phyloP scores from a whole-genome alignment of 148 eudicot species.

The Oxyria digyna region DNA sequence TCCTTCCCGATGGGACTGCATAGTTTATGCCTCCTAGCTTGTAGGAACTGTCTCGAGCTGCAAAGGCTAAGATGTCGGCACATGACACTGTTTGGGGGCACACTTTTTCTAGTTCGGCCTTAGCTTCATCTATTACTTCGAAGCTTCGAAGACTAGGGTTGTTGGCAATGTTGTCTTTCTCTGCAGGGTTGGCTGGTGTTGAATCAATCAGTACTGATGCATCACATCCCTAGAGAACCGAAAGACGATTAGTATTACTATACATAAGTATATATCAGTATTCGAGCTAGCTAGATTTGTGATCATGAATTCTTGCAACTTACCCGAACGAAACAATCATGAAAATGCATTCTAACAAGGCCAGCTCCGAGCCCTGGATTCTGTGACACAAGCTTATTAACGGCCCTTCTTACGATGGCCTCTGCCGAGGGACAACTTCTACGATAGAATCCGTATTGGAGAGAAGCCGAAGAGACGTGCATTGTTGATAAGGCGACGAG shows the following conservation, averaged over 20 bases:
- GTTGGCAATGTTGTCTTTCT: slow-evolving; percentile 29
- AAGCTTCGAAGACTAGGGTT: slow-evolving; percentile 27
- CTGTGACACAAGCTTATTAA: background rate
- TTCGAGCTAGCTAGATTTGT: background rate
- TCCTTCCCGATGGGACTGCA: slow-evolving; percentile 24
- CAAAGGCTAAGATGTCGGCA: slow-evolving; percentile 34
- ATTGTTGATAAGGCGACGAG: background rate
- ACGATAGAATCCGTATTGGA: background rate
- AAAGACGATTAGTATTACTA: background rate
- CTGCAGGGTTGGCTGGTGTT: slow-evolving; percentile 20
- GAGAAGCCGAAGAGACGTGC: background rate
- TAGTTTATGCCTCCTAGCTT: slow-evolving; percentile 21
- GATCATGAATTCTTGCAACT: background rate
- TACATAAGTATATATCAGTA: no score
- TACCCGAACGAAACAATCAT: slow-evolving; percentile 5
- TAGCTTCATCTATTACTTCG: slow-evolving; percentile 35
- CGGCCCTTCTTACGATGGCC: background rate
- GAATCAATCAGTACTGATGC: slow-evolving; percentile 35
- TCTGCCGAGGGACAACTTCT: background rate
- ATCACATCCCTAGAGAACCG: slow-evolving; percentile 35
- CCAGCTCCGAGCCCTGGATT: background rate
- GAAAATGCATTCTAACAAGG: slow-evolving; percentile 1
- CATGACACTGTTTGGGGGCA: slow-evolving; percentile 39
- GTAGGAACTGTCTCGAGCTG: slow-evolving; percentile 36
- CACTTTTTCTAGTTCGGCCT: slow-evolving; percentile 24